Base-by-base conservation (phyloP, 148 eudicot genomes). In the Cornus controversa region DNA sequence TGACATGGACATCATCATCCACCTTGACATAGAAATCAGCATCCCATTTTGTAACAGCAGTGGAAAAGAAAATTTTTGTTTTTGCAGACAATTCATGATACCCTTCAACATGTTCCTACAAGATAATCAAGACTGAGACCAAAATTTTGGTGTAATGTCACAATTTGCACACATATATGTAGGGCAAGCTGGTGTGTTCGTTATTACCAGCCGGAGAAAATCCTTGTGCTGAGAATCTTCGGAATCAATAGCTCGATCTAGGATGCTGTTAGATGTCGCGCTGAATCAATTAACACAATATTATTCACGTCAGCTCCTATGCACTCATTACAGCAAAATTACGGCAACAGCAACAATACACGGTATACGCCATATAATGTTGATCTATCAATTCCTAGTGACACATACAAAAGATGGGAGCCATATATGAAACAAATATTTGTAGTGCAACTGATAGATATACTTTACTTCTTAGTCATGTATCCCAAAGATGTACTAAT, bases 1-100 rank as follows among this genome's bases (percentile, higher is more conserved):
- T 95, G 75, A 95, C 93, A 82, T 93, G 99, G 73, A 95, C 97
- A 76, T 95, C 99, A 79, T 95, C 99, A 69, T 95, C 99, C 79
- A 95, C 94, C 79, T 95, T 95, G 75, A 95, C 87, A 82, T 93
- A 95, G 80, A 95, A 95, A 81, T 95, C 94, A 77, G 99, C 97
- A 90, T 95, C 97, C 99, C 99, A 95, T 83, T 81, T 91, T 5
- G 93, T 85, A 80, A 91, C 94, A 76, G 97, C 99, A 58, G 99
- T 89, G 69, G 97, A 85, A 78, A 95, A 95, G 84, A 85, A 95
- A 75, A 80, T 93, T 87, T 90, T 95, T 25, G 99, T 95, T 86
- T 95, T 95, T 58, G 99, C 99, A 67, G 99, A 90, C 72, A 95
- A 66, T 82, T 93, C 96, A 81, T 93, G 99, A 82, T 93, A 95